A percentile compares a stretch with the other conserved stretches of the same genome.
Conservation (phyloP, 2,329 filamentous ascomycete genomes). For the Sodiomyces alkalinus region DNA sequence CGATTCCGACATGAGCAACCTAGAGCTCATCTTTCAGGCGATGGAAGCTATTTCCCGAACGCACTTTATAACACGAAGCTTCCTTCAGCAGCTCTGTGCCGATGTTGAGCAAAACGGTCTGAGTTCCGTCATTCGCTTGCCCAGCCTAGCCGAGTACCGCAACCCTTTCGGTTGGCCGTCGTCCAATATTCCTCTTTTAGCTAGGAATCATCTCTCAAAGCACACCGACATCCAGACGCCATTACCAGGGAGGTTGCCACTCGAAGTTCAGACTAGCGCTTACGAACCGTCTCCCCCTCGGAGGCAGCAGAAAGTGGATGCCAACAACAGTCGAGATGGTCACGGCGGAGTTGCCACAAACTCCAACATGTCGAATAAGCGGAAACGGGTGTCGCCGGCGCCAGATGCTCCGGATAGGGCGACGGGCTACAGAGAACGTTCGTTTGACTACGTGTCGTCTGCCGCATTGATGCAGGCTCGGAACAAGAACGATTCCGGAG, state of each 20-base stretch:
- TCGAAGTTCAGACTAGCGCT: slow-evolving; percentile 16
- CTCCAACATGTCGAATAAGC: slow-evolving; percentile 7
- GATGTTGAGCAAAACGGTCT: slow-evolving; percentile 50
- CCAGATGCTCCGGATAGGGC: not conserved
- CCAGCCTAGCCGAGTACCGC: slow-evolving; percentile 18
- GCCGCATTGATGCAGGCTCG: not conserved
- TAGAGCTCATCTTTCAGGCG: slow-evolving; percentile 64
- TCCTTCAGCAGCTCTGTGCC: slow-evolving; percentile 71
- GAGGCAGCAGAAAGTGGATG: not conserved
- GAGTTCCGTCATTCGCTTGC: slow-evolving; percentile 18
- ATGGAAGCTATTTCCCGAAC: slow-evolving; percentile 63
- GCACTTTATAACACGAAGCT: slow-evolving; percentile 66
- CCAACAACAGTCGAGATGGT: not conserved
- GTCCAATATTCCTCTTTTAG: slow-evolving; percentile 32
- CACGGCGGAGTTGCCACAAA: not conserved
- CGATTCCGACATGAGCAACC: slow-evolving; percentile 26
- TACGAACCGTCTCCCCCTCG: not conserved
- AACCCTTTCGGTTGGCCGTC: slow-evolving; percentile 13
- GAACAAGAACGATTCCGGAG: not conserved
- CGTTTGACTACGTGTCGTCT: not conserved
- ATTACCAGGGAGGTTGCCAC: slow-evolving; percentile 27
- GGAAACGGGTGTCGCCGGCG: slow-evolving; percentile 7
- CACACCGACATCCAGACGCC: slow-evolving; percentile 24
- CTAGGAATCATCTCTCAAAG: slow-evolving; percentile 25
- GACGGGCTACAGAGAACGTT: not conserved